Evolutionary conservation across 352 stramenopile species (phyloP), one percentile per base, ranked within the genome.

Genomic region (Globisporangium uncinulatum): DNA sequence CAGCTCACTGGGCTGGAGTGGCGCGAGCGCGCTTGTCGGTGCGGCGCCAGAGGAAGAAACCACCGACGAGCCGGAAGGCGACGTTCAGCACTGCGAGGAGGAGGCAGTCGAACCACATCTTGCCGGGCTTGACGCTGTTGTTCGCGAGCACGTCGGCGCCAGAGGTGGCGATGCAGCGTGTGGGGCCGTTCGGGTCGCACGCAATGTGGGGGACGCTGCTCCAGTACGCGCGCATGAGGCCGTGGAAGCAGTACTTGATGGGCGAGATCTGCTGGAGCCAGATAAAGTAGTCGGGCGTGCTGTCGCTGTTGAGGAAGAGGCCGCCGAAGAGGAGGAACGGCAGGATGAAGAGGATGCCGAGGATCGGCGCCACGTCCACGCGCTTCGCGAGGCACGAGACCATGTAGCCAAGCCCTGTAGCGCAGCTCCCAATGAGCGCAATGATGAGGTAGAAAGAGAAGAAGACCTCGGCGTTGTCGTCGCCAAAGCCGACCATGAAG

Each of bases 401-500:
- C 48, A 73, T 62, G 50, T 75, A 75, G 10, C 65, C 68, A 13
- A 71, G 61, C 0, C 56, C 63, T 19, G 54, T 67, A 36, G 63
- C 56, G 31, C 36, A 56, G 44, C 61, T 70, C 19, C 46, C 57
- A 39, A 70, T 31, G 20, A 78, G 57, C 14, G 24, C 31, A 15
- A 73, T 63, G 61, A 67, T 41, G 20, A 76, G 49, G 21, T 67
- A 64, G 41, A 76, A 70, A 17, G 51, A 64, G 52, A 74, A 71
- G 58, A 73, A 78, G 7, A 74, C n/a, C 49, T 52, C 54, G 13
- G 69, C 66, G 49, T 70, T 44, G 43, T 67, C 42, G 24, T 37
- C 24, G 5, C 66, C 64, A 56, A 75, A 73, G 51, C 70, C 70
- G 10, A 78, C 50, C 61, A 78, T 66, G 52, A 74, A 78, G 63